Evolutionary conservation across 768 basidiomycete species (phyloP).

Genomic region (Mycena leptocephala): DNA sequence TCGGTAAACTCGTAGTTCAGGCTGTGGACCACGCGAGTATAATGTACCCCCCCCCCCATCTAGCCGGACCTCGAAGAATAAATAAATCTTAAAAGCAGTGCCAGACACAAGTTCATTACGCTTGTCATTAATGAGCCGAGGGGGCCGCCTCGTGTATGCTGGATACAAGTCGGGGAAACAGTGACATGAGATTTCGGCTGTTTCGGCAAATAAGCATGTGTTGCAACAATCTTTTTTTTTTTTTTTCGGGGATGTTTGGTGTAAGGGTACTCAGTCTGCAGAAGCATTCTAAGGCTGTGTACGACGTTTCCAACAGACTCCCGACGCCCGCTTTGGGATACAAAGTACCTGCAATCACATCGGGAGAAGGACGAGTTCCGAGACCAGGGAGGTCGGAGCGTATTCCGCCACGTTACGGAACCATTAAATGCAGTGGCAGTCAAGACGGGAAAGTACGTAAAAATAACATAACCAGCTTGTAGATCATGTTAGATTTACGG

Average conservation of each 20-base stretch:
- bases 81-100: slow-evolving; percentile 28
- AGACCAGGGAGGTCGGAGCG: not conserved
- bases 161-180: slow-evolving; percentile 20
- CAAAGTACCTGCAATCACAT: not conserved
- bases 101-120: slow-evolving; percentile 37
- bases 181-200: no score
- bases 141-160: slow-evolving; percentile 35
- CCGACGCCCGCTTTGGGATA: no score
- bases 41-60: no score
- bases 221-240: no score
- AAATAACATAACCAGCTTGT: not conserved
- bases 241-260: no score
- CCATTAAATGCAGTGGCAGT: not conserved
- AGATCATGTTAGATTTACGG: no score
- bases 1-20: no score
- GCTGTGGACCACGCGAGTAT: no score
- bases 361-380: not conserved
- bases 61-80: slow-evolving; percentile 35
- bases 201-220: no score
- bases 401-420: not conserved
- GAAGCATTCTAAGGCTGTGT: no score
- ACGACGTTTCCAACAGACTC: no score
- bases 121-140: slow-evolving; percentile 37
- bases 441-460: not conserved
- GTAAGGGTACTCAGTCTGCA: no score